Base-by-base conservation (phyloP, 2,329 filamentous ascomycete species). In the Colletotrichum sp. region DNA sequence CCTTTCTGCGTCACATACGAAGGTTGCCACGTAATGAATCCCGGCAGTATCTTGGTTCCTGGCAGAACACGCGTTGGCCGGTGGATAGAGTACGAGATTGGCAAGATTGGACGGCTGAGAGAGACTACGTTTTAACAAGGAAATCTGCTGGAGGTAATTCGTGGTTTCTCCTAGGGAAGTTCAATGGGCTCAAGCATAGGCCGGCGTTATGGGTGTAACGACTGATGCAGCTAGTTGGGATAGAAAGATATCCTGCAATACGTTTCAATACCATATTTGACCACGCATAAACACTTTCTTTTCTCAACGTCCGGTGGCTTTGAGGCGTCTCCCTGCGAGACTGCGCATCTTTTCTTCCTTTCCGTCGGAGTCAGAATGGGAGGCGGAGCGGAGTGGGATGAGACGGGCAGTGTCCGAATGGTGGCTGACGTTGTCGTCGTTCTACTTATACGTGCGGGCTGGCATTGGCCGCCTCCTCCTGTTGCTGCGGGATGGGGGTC, bases 11-110 rank as follows among this genome's bases (percentile, higher is more conserved):
- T 98, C 78, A 98, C 95, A 16, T 99, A 99, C 82, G 96, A 98
- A 84, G 96, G 96, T 0, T 99, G 97, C 82, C 95, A 97, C 86
- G 96, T 98, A 39, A 93, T 99, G 91, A 99, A 99, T 83, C 96
- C 97, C 0, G 95, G 96, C 7, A 89, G 90, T 65, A 85, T 99
- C 66, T 89, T 98, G 28, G 92, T 95, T 0, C 87, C 91, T 1
- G 93, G 93, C 1, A 89, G 93, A 69, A 91, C 92, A 78, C 92
- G 93, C 6, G 91, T 93, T 8, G 94, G 92, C 7, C 90, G 93
- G 77, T 99, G 97, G 96, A 89, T 96, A 2, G 97, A 99, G 86
- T 99, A 96, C 86, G 94, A 95, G 84, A 84, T 95, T 59, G 89
- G 92, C 30, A 90, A 88, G 66, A 88, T 90, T 72, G 94, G 94